Evolutionary conservation across 2,329 filamentous ascomycete species (phyloP), one percentile per base, ranked within the genome.

Genomic region (Neonectria neomacrospora): DNA sequence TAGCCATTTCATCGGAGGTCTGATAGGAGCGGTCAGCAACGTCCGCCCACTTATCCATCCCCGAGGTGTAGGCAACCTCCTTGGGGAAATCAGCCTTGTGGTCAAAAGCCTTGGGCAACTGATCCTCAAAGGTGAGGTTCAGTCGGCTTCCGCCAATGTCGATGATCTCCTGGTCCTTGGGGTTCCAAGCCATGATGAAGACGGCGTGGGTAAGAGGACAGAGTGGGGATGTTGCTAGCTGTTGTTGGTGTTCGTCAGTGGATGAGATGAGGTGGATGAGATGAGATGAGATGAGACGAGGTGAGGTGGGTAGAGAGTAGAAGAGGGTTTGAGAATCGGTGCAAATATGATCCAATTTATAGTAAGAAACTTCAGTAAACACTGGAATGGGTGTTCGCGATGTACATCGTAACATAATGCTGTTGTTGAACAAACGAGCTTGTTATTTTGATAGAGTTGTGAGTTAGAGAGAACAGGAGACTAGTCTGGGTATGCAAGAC

Each of bases 91-190:
- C 64, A 0, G 39, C 68, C 3, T 66, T 9, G 5, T 45, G 16
- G 1, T 8, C 14, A 14, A 72, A 71, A 1, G 70, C 69, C 2
- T 45, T 16, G 0, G 44, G 44, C 0, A 72, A 39, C 3, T 71
- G 69, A 0, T 23, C 3, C 3, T 69, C 57, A 2, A 69, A 67
- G 0, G 47, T 61, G 2, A 26, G 10, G 9, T 47, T n/a, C 2
- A 71, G 54, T 2, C 37, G 37, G 2, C 63, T 65, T 2, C 70
- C 70, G n/a, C 67, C 68, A n/a, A 72, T 67, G 41, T 72, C 69
- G 45, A 71, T 50, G 54, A 71, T 45, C n/a, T 60, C 48, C 7
- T 18, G 34, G 22, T 32, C 28, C 5, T 32, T 12, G 2, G 26
- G n/a, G 6, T 11, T 14, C 47, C 47, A 50, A 14, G n/a, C 16